Evolutionary conservation across 441 rosid species (phyloP), one percentile per base, ranked within the genome.

Genomic region (California macrophylla): DNA sequence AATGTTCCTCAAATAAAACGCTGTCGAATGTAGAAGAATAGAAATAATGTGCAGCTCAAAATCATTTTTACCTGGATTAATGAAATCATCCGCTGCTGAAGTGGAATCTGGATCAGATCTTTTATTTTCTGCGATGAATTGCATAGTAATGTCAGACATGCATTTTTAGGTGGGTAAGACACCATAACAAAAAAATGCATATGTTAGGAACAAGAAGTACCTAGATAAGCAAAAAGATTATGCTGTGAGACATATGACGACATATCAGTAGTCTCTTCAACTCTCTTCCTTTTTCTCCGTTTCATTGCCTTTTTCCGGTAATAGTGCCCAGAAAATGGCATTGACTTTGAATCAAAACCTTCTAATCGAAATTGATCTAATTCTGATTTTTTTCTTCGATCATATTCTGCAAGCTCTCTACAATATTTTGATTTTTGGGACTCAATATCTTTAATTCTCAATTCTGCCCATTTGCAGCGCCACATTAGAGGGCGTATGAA

Each of bases 381-480:
- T 77, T 62, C 76, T 29, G 80, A 75, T 68, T 75, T 82, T 68
- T 83, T 89, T 64, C 75, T 84, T 71, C 81, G 84, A 29, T 87
- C 89, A 66, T 62, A 75, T 24, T 79, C 63, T 60, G 82, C 81
- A 69, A 94, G 80, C 76, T 85, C 89, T 75, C 81, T 81, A 12
- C 82, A 67, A 78, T 87, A 91, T 81, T 80, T 87, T 69, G 77
- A 66, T 67, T 89, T 85, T 40, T 84, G 92, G 69, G 86, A 83
- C 69, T 86, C 88, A 20, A 90, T 78, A 77, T 89, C 88, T 73
- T 82, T 88, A 42, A 91, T 86, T 79, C 82, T 86, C 75, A 88
- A 75, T 77, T 93, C 97, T 16, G 85, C 69, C 97, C 97, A 91
- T 79, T 90, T 89, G 87, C 94, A 89, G 52, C 91, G 90, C 97